Evolutionary conservation across 2,329 filamentous ascomycete species (phyloP).

Genomic region (Amesomyces nigricolor): DNA sequence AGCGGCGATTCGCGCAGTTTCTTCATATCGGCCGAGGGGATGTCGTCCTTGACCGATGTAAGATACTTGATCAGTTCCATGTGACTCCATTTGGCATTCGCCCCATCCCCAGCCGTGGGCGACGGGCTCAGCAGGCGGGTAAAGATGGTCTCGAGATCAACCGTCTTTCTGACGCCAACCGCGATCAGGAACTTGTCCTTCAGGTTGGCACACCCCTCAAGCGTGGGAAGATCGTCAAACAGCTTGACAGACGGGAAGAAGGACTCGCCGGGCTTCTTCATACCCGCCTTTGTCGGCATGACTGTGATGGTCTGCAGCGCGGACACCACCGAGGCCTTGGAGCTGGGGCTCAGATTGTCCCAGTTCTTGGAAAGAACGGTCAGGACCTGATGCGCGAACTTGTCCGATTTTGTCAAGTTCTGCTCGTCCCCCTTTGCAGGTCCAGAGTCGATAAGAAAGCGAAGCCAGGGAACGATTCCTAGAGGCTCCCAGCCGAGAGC

Average conservation of each 20-base stretch:
- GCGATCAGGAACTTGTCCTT: constrained; percentile 86
- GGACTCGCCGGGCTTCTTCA: constrained; percentile 77
- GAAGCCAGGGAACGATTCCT: constrained; percentile 78
- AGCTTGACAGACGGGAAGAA: constrained; percentile 93
- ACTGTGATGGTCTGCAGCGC: constrained; percentile 64
- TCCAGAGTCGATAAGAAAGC: constrained; percentile 67
- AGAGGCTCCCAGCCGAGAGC: constrained; percentile 82
- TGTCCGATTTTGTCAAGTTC: constrained; percentile 64
- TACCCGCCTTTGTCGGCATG: constrained; percentile 85
- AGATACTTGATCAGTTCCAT: constrained; percentile 93
- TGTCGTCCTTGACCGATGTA: constrained; percentile 82
- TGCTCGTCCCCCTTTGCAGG: constrained; percentile 56
- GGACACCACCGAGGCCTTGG: constrained; percentile 59
- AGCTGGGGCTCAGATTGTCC: constrained; percentile 66
- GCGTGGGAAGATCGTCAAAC: constrained; percentile 85
- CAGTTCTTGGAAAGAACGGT: constrained; percentile 81
- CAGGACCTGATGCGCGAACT: constrained; percentile 72
- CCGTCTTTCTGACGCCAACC: constrained; percentile 87
- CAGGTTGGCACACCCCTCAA: constrained; percentile 68
- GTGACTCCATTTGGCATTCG: constrained; percentile 73
- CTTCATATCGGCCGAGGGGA: constrained; percentile 73
- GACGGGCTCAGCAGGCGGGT: constrained; percentile 68
- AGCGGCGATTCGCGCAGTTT: constrained; percentile 73
- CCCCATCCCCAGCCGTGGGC: constrained; percentile 43
- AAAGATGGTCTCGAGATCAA: constrained; percentile 92